A percentile compares a stretch with the other conserved stretches of the same genome.
Evolutionary conservation across 2,329 filamentous ascomycete genomes (phyloP).

Genomic region (Epichloe uncinata): DNA sequence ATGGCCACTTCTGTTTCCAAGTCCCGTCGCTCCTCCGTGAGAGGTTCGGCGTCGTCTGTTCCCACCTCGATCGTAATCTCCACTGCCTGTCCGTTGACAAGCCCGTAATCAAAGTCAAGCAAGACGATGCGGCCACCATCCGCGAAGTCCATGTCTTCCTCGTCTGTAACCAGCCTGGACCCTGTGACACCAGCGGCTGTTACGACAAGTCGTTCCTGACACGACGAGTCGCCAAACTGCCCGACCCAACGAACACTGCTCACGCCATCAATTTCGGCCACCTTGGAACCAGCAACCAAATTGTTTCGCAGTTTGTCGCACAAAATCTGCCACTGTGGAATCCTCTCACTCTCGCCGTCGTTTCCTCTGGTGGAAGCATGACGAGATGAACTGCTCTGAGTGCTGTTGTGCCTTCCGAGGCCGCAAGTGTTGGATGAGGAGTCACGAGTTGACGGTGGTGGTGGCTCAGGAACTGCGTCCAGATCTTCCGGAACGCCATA

Average conservation of each 20-base stretch:
- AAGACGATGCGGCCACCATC: slow-evolving; percentile 63
- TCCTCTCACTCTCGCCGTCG: slow-evolving; percentile 20
- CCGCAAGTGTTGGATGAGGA: slow-evolving; percentile 7
- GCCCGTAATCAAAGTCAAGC: slow-evolving; percentile 58
- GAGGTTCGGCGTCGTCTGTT: slow-evolving; percentile 50
- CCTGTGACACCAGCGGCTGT: slow-evolving; percentile 57
- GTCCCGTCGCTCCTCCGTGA: slow-evolving; percentile 62
- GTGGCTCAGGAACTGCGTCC: slow-evolving; percentile 42
- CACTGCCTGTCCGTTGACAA: slow-evolving; percentile 38
- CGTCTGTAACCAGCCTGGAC: slow-evolving; percentile 44
- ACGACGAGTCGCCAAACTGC: slow-evolving; percentile 32
- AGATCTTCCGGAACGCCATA: slow-evolving; percentile 67
- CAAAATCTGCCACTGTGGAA: slow-evolving; percentile 56
- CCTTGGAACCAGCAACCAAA: slow-evolving; percentile 52
- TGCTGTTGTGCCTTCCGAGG: slow-evolving; percentile 19
- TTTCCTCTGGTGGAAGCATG: slow-evolving; percentile 19
- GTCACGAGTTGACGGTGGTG: slow-evolving; percentile 9
- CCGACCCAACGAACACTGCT: slow-evolving; percentile 61
- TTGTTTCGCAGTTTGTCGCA: slow-evolving; percentile 57
- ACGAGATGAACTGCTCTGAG: slow-evolving; percentile 16
- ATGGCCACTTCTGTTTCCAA: slow-evolving; percentile 69
- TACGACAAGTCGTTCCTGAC: slow-evolving; percentile 49
- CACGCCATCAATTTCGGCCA: slow-evolving; percentile 52
- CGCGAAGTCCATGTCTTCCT: slow-evolving; percentile 62
- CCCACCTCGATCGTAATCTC: slow-evolving; percentile 64